Evolutionary conservation across 176 grass and related monocot species (phyloP), one percentile per base, ranked within the genome.

Genomic region (Carex cristatella): DNA sequence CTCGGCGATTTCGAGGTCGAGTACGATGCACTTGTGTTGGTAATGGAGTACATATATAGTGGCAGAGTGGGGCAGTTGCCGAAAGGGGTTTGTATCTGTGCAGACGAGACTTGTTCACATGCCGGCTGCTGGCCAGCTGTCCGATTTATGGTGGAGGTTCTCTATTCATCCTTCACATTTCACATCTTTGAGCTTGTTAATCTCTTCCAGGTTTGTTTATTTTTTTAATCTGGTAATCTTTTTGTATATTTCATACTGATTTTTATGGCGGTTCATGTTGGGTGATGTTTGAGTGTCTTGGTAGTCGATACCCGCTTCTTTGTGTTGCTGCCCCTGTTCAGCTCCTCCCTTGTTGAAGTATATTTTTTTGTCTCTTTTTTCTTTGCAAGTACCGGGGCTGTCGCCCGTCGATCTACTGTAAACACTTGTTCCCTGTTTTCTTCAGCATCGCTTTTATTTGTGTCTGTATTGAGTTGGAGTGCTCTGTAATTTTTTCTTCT

Each of bases 11-110:
- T 99, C 3, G 65, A 90, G 53, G 89, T 99, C n/a, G 88, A 91
- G 32, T 87, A 89, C 86, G 93, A 95, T 27, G 91, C 91, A 32
- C 83, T 99, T 68, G 46, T 35, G n/a, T 84, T 88, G 71, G 96
- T 99, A 71, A 59, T 99, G 30, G 93, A 91, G 61, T 99, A 99
- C 81, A 87, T 99, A n/a, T 99, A 95, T 80, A 94, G 87, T 81
- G 96, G 96, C 62, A 86, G 88, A 86, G 84, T 94, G 54, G 78
- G 53, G 16, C 77, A 85, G 67, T 88, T 99, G 31, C 96, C 93
- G 75, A 99, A 69, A 84, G 74, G 32, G 65, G 88, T 89, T n/a
- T 99, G 91, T 61, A 71, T 79, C 69, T 99, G 96, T 89, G 96
- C 92, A n/a, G 96, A 99, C 75, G 91, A 90, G 0, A 90, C 49